phyloP scores from a whole-genome alignment of 164 flowering plant species.

The Nymphaea colorata region DNA sequence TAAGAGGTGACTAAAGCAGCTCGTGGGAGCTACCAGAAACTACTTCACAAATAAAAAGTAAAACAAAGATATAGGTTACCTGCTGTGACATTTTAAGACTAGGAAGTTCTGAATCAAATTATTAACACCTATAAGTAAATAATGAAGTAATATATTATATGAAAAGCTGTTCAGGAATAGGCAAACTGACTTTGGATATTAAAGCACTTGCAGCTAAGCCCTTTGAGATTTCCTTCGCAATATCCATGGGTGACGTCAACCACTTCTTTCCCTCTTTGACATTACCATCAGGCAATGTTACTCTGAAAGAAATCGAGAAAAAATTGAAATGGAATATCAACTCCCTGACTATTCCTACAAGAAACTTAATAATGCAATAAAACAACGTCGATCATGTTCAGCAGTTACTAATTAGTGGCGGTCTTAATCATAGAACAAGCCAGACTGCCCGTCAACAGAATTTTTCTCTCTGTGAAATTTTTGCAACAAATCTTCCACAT shows the following conservation, averaged over 20 bases:
- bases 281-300: slow-evolving; percentile 67
- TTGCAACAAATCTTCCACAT: too few relatives aligned
- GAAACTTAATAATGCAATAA: not conserved
- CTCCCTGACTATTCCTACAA: not conserved
- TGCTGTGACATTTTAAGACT: too few relatives aligned
- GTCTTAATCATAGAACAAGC: not conserved
- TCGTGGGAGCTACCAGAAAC: too few relatives aligned
- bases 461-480: too few relatives aligned
- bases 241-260: slow-evolving; percentile 57
- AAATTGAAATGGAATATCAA: not conserved
- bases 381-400: not conserved
- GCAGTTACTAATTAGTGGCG: too few relatives aligned
- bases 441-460: not conserved
- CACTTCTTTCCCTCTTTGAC: slow-evolving; percentile 87
- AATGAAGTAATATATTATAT: too few relatives aligned
- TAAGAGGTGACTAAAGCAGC: too few relatives aligned
- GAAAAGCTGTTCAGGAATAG: not conserved
- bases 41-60: too few relatives aligned
- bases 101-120: too few relatives aligned
- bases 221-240: slow-evolving; percentile 62
- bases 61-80: too few relatives aligned
- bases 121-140: too few relatives aligned
- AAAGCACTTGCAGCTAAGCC: slow-evolving; percentile 56
- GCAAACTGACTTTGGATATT: slow-evolving; percentile 32
- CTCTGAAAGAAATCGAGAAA: slow-evolving; percentile 22